These are phyloP conservation scores for Secale cereale DNA, from an alignment of 176 grass and related monocot genomes.

Conservation along the genomic window DNA sequence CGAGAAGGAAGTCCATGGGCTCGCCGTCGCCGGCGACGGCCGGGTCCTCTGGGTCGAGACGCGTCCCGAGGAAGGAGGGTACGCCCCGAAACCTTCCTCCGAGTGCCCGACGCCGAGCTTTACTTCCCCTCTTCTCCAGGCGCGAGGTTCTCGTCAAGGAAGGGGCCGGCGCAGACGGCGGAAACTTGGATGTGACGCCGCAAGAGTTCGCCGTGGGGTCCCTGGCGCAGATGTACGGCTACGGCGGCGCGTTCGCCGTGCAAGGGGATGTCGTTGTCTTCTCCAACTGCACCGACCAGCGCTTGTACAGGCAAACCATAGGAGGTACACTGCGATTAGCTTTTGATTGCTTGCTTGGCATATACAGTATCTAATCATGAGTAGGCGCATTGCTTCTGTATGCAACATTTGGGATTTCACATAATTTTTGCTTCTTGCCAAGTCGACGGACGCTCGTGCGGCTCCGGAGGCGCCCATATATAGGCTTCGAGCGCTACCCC, in stretches of 20 bases:
- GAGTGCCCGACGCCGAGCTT: not conserved
- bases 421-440: not conserved
- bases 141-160: slow-evolving; percentile 80
- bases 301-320: slow-evolving; percentile 59
- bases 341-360: not conserved
- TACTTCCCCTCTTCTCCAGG: slow-evolving; percentile 30
- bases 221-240: slow-evolving; percentile 64
- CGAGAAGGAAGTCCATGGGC: slow-evolving; percentile 54
- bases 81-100: not conserved
- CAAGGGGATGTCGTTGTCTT: slow-evolving; percentile 54
- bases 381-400: not conserved
- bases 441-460: too few relatives aligned
- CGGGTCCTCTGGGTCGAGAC: slow-evolving; percentile 78
- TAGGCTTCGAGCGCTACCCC: too few relatives aligned
- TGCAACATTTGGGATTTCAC: not conserved
- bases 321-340: slow-evolving; percentile 41
- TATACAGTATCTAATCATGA: not conserved
- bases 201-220: slow-evolving; percentile 57
- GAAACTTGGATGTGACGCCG: slow-evolving; percentile 53
- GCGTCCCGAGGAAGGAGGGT: slow-evolving; percentile 81
- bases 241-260: slow-evolving; percentile 56
- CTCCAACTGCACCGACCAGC: slow-evolving; percentile 74
- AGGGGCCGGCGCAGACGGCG: slow-evolving; percentile 16
- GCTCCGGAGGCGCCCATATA: too few relatives aligned
- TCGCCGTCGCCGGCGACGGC: slow-evolving; percentile 72